Percentiles rank a stretch among this genome's conserved stretches.
phyloP scores from a whole-genome alignment of 2,329 filamentous ascomycete genomes.

The Myriangium duriaei region DNA sequence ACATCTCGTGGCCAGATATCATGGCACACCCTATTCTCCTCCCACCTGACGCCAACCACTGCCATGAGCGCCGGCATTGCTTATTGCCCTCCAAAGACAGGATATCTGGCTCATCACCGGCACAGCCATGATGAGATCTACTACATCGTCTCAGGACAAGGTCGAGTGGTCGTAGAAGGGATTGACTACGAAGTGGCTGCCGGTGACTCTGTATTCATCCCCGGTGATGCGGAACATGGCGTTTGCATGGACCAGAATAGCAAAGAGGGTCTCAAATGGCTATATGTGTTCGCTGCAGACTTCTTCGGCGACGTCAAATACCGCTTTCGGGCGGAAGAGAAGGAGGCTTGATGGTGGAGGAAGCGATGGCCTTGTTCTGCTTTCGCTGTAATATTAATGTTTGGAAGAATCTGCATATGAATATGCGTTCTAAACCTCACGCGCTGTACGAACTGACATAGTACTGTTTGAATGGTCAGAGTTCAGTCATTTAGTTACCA shows the following conservation, averaged over 20 bases:
- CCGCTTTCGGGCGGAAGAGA: no score
- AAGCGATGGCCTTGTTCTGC: no score
- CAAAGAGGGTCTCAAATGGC: slow-evolving; percentile 26
- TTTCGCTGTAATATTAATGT: no score
- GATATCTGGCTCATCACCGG: slow-evolving; percentile 27
- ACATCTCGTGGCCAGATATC: no score
- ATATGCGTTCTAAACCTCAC: no score
- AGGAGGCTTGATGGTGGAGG: no score
- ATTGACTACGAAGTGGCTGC: slow-evolving; percentile 20
- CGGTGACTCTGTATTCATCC: slow-evolving; percentile 30
- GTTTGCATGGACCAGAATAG: slow-evolving; percentile 15
- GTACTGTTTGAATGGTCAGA: slow-evolving; percentile 40
- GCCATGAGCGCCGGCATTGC: slow-evolving; percentile 29
- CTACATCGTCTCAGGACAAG: slow-evolving; percentile 27
- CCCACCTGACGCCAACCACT: slow-evolving; percentile 22
- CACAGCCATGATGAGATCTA: slow-evolving; percentile 34
- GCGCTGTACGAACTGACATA: slow-evolving; percentile 46
- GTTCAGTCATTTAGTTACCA: no score
- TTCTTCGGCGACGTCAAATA: slow-evolving; percentile 29
- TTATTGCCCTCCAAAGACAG: slow-evolving; percentile 21
- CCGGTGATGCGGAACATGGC: slow-evolving; percentile 32
- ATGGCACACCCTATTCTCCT: slow-evolving; percentile 32
- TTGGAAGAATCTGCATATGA: no score
- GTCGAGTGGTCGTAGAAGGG: slow-evolving; percentile 28
- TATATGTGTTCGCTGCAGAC: slow-evolving; percentile 30